phyloP scores from a whole-genome alignment of 768 basidiomycete species.

The Tylopilus balloui region DNA sequence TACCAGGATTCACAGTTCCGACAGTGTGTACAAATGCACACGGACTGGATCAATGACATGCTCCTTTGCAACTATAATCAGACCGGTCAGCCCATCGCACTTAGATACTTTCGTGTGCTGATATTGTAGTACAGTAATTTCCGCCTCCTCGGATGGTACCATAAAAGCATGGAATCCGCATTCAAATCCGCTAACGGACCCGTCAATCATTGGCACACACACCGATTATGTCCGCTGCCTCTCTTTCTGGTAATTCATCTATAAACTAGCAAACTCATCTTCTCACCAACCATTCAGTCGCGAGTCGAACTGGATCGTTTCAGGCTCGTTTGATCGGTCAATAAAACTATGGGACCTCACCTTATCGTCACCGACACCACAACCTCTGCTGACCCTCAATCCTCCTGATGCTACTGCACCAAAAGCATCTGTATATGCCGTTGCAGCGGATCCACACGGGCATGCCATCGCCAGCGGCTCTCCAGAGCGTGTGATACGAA shows the following conservation, averaged over 20 bases:
- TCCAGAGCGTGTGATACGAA: conserved; percentile 82
- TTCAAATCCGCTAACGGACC: conserved; percentile 50
- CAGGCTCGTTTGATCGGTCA: conserved; percentile 90
- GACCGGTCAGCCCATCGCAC: conserved; percentile 49
- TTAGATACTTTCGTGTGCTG: conserved; percentile 1
- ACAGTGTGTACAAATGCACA: conserved; percentile 84
- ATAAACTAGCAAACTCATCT: conserved; percentile 1
- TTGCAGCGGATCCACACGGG: conserved; percentile 77
- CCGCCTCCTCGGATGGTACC: conserved; percentile 94
- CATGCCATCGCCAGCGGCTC: conserved; percentile 82
- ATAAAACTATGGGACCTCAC: conserved; percentile 92
- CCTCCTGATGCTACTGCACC: conserved; percentile 63
- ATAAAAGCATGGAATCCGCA: conserved; percentile 94
- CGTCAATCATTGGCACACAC: conserved; percentile 68
- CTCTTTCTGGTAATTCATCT: conserved; percentile 51
- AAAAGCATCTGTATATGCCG: conserved; percentile 73
- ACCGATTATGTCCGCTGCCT: conserved; percentile 85
- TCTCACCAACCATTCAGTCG: conserved; percentile 42
- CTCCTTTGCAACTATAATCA: conserved; percentile 89
- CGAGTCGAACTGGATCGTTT: conserved; percentile 83
- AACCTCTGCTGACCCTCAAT: conserved; percentile 60
- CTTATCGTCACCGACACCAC: conserved; percentile 36
- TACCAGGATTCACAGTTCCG: conserved; percentile 62
- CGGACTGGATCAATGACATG: conserved; percentile 97
- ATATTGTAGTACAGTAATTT: conserved; percentile 55